Evolutionary conservation across 2,329 filamentous ascomycete species (phyloP), one percentile per base, ranked within the genome.

Genomic region (Ambrosiella beaveri): DNA sequence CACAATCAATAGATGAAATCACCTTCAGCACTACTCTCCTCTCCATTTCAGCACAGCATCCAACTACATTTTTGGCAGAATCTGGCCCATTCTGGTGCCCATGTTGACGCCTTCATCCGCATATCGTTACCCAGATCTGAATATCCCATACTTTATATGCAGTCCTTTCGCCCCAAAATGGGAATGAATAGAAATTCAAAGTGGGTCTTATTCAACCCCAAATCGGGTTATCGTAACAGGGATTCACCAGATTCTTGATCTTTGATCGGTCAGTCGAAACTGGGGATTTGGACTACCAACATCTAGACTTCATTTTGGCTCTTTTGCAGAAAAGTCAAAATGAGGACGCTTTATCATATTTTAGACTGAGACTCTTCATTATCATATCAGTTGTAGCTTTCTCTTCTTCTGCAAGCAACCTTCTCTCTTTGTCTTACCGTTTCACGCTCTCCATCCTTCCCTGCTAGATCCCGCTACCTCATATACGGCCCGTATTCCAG

Each of bases 161-260:
- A 7, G 19, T 51, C 47, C 9, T 51, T 51, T 35, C 12, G 9
- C 36, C 53, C 58, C 38, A 56, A 56, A 55, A 27, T 55, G 15
- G 51, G 17, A n/a, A 13, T 64, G 57, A 67, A 68, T 69, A 68
- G 64, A 68, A 36, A 61, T 59, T 11, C 47, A 60, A 54, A 50
- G 62, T 58, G 62, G 60, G 60, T 17, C 60, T 65, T 70, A 70
- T 70, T 70, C 65, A 68, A 49, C 60, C 63, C 68, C 67, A 61
- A 63, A 70, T 68, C 61, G 60, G 68, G 66, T 37, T 51, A 51
- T 9, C 15, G 45, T 49, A 9, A 51, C 19, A 36, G n/a, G 39
- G 39, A n/a, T 51, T 7, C 6, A 37, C 6, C 2, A n/a, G 47
- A 51, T 11, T 11, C 27, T 19, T 17, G 13, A 6, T 13, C 3